Evolutionary conservation across 2,329 filamentous ascomycete species (phyloP).

Genomic region (Fusarium albosuccineum): DNA sequence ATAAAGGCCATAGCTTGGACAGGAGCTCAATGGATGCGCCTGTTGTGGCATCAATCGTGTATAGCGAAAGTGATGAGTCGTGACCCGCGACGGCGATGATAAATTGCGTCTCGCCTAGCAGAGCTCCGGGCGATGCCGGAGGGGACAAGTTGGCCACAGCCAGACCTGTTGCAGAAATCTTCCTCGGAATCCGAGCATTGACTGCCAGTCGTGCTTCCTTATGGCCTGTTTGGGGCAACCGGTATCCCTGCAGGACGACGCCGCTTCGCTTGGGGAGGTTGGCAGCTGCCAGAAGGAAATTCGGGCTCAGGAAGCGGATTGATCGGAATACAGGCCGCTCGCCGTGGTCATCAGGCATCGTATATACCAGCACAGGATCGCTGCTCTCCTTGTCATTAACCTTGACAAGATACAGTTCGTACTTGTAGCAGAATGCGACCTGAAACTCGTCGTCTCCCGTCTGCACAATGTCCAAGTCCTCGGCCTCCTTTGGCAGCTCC

Average conservation of each 20-base stretch:
- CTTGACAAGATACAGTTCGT: conserved; percentile 78
- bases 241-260: conserved; percentile 68
- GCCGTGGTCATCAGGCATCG: conserved; percentile 63
- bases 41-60: conserved; percentile 78
- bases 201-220: conserved; percentile 63
- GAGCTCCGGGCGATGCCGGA: conserved; percentile 61
- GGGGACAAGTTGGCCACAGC: conserved; percentile 79
- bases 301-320: conserved; percentile 70
- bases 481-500: conserved; percentile 68
- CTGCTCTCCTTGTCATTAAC: conserved; percentile 61
- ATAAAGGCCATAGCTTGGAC: conserved; percentile 64
- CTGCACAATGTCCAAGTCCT: conserved; percentile 77
- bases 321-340: conserved; percentile 67
- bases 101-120: conserved; percentile 78
- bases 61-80: conserved; percentile 82
- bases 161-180: conserved; percentile 80
- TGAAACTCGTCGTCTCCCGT: conserved; percentile 73
- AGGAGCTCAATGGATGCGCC: conserved; percentile 63
- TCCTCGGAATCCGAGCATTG: conserved; percentile 70
- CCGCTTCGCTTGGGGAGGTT: conserved; percentile 72
- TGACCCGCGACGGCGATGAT: conserved; percentile 84
- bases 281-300: conserved; percentile 68
- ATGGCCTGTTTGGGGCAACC: conserved; percentile 59
- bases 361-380: conserved; percentile 68
- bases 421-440: conserved; percentile 82